Evolutionary conservation across 78 protist species (phyloP).

Genomic region (Dictyostelium firmibasis): DNA sequence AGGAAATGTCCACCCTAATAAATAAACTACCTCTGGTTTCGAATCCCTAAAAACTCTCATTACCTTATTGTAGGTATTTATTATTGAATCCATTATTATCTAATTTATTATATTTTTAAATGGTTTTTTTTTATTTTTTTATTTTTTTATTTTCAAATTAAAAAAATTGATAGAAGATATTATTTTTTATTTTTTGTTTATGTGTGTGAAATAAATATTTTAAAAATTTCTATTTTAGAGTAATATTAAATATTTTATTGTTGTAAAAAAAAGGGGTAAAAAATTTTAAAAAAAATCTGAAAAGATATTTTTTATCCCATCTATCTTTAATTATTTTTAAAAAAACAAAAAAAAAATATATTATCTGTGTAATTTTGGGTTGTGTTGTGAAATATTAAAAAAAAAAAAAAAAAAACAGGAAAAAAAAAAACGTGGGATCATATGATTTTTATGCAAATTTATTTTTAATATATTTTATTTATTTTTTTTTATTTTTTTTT

Average conservation of each 20-base stretch:
- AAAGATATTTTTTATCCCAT: background rate
- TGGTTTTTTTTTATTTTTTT: too few relatives aligned
- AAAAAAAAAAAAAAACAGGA: background rate
- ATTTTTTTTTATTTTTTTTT: too few relatives aligned
- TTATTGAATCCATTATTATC: background rate
- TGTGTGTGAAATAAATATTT: too few relatives aligned
- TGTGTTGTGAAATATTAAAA: background rate
- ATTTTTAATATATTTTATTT: too few relatives aligned
- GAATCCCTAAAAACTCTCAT: background rate
- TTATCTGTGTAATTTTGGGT: background rate
- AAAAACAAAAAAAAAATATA: too few relatives aligned
- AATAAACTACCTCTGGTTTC: slow-evolving; percentile 28
- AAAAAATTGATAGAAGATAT: too few relatives aligned
- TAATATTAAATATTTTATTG: background rate
- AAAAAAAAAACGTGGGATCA: background rate
- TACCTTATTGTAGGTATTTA: background rate
- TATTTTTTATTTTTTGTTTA: too few relatives aligned
- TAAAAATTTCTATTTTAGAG: too few relatives aligned
- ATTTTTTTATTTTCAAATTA: too few relatives aligned
- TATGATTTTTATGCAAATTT: too few relatives aligned
- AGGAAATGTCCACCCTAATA: slow-evolving; percentile 67
- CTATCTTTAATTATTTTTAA: background rate
- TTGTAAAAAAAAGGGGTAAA: background rate
- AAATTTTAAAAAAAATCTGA: background rate
- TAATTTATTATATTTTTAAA: too few relatives aligned